phyloP scores from a whole-genome alignment of 352 stramenopile genomes.

The Pilasporangium apinafurcum region DNA sequence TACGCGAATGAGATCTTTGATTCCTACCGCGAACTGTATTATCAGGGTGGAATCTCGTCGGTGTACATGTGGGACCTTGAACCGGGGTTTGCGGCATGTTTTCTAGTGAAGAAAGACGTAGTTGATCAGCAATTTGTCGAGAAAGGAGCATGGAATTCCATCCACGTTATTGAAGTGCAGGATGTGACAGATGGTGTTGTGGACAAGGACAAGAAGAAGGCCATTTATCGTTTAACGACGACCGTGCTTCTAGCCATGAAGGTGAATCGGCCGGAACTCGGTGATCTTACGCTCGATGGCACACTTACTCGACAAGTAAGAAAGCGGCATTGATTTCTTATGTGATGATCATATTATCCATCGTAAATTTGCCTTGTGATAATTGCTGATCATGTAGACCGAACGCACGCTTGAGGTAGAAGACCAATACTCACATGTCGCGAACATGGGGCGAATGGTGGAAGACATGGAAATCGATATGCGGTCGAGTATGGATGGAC shows the following conservation, averaged over 20 bases:
- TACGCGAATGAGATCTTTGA: conserved; percentile 96
- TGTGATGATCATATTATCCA: too few species aligned
- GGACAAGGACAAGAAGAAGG: conserved; percentile 37
- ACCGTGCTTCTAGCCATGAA: conserved; percentile 91
- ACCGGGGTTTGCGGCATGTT: conserved; percentile 89
- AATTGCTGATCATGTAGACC: conserved; percentile 12
- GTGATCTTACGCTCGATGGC: conserved; percentile 85
- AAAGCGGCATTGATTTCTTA: not conserved
- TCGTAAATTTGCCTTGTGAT: too few species aligned
- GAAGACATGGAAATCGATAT: conserved; percentile 96
- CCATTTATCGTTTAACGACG: conserved; percentile 91
- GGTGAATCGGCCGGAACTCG: conserved; percentile 74
- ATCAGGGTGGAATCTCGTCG: conserved; percentile 88
- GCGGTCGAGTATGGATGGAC: conserved; percentile 84
- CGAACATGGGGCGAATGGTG: conserved; percentile 94
- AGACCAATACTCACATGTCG: conserved; percentile 82
- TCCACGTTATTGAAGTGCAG: conserved; percentile 92
- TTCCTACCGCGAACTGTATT: conserved; percentile 96
- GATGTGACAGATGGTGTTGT: conserved; percentile 25
- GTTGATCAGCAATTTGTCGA: conserved; percentile 75
- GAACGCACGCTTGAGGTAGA: conserved; percentile 73
- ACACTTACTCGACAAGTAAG: conserved; percentile 77
- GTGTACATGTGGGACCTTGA: conserved; percentile 97
- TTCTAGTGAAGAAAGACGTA: conserved; percentile 93
- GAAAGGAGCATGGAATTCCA: conserved; percentile 90